These are phyloP conservation scores for Cymbidium sinense DNA, from an alignment of 106 monocot genomes.

Conservation along the genomic window DNA sequence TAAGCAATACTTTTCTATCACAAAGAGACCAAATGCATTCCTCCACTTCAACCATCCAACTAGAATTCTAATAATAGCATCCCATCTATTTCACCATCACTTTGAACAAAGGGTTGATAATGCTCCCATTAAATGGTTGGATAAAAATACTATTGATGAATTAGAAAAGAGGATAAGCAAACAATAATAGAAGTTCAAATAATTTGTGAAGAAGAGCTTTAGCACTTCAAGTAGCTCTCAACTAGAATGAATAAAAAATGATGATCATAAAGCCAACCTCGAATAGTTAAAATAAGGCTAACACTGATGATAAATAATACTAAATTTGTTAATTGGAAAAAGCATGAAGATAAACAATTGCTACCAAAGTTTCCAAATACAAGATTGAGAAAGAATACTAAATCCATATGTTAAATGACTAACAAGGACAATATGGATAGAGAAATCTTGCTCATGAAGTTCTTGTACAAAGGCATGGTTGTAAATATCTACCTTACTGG, in stretches of 20 bases:
- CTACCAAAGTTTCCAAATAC: not conserved
- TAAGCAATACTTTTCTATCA: no score
- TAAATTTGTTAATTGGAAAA: not conserved
- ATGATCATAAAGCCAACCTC: not conserved
- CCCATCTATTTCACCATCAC: no score
- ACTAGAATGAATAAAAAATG: not conserved
- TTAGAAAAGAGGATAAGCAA: not conserved
- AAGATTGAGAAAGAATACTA: not conserved
- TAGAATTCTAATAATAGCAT: no score
- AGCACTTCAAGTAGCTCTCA: not conserved
- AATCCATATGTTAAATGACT: not conserved
- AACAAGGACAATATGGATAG: not conserved
- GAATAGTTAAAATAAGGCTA: not conserved
- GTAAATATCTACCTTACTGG: not conserved
- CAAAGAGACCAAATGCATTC: no score
- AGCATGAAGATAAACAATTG: not conserved
- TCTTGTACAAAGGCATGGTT: not conserved
- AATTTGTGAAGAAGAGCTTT: not conserved
- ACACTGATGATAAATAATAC: not conserved
- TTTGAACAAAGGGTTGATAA: no score
- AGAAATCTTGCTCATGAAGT: not conserved
- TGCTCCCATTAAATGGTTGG: not conserved
- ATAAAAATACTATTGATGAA: not conserved
- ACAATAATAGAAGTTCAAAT: not conserved
- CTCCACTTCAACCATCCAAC: no score